phyloP scores from a whole-genome alignment of 2,329 filamentous ascomycete species.

The Cladosporium austrohemisphaericum region DNA sequence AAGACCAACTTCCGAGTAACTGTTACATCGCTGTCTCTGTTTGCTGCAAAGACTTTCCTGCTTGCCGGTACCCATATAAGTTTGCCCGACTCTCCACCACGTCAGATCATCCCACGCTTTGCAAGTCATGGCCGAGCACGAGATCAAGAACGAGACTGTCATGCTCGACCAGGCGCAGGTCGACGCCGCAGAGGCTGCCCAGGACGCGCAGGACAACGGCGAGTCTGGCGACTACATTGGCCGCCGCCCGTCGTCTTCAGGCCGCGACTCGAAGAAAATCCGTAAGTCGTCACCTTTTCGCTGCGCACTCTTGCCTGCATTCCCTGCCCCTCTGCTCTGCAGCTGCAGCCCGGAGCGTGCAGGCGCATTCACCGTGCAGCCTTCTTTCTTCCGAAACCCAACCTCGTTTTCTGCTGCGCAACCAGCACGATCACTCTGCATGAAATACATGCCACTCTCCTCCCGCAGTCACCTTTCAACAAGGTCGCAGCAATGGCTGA shows the following conservation, averaged over 20 bases:
- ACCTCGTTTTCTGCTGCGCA: slow-evolving; percentile 16
- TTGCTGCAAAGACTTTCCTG: too few relatives aligned
- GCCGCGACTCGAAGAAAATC: slow-evolving; percentile 32
- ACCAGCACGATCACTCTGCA: slow-evolving; percentile 21
- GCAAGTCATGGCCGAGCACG: slow-evolving; percentile 9
- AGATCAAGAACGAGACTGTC: slow-evolving; percentile 16
- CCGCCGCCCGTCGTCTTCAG: slow-evolving; percentile 29
- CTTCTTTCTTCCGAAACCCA: slow-evolving; percentile 8
- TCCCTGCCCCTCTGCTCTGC: slow-evolving; percentile 12
- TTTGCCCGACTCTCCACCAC: too few relatives aligned
- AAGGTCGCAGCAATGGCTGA: slow-evolving; percentile 35
- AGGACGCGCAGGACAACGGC: slow-evolving; percentile 25
- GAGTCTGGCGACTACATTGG: slow-evolving; percentile 29
- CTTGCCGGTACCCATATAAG: too few relatives aligned
- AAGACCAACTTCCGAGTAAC: too few relatives aligned
- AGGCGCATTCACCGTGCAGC: slow-evolving; percentile 14
- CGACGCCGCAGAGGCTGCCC: slow-evolving; percentile 23
- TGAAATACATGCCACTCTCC: slow-evolving; percentile 17
- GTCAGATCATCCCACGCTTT: too few relatives aligned
- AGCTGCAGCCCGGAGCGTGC: slow-evolving; percentile 5
- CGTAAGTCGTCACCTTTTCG: slow-evolving; percentile 26
- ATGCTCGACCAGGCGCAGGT: slow-evolving; percentile 27
- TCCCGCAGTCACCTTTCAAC: slow-evolving; percentile 31
- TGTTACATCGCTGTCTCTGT: too few relatives aligned
- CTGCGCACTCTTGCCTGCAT: background rate